Base-by-base conservation (phyloP, 2,329 filamentous ascomycete species). In the Paramyrothecium roridum region DNA sequence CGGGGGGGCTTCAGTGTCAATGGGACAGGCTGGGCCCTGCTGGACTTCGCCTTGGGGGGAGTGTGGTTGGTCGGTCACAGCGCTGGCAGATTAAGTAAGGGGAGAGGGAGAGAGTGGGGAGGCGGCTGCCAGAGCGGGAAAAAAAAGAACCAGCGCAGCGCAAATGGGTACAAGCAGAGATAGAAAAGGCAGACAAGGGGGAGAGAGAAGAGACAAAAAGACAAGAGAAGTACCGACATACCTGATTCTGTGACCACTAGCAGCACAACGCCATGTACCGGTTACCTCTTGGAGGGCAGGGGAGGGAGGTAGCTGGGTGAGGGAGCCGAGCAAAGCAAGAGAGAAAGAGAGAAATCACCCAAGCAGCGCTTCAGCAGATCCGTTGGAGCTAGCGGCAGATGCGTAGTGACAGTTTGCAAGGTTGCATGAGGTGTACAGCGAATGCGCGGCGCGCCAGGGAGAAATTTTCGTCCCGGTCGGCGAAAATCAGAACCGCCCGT, bases 381-480 rank as follows among this genome's bases (percentile, higher is more conserved):
- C 12, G 37, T 43, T 43, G n/a, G 37, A 43, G n/a, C 37, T 26
- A 30, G 26, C 47, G 37, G 37, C 12, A 43, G 37, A 43, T 43
- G 37, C 37, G 37, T 19, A 43, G 37, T 13, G 37, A 43, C 37
- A 17, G 10, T 30, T 30, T 30, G 26, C 26, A 30, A 30, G 26
- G 26, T 30, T 30, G 26, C 26, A 30, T 30, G 26, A 30, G 37
- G n/a, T 43, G 37, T 43, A 43, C 37, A 43, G n/a, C 37, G 13
- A 16, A 43, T 13, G 23, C 48, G 26, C 12, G 48, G 21, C 23
- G 48, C 48, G 21, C n/a, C 60, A 65, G 60, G 61, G 59, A 68
- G 66, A 71, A 69, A 67, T 66, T 70, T 70, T 71, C 65, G 65
- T 64, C 57, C 59, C 61, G 56, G 57, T 59, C 59, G 59, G 59